Evolutionary conservation across 441 rosid genomes (phyloP).

Genomic region (Populus trichocarpa): DNA sequence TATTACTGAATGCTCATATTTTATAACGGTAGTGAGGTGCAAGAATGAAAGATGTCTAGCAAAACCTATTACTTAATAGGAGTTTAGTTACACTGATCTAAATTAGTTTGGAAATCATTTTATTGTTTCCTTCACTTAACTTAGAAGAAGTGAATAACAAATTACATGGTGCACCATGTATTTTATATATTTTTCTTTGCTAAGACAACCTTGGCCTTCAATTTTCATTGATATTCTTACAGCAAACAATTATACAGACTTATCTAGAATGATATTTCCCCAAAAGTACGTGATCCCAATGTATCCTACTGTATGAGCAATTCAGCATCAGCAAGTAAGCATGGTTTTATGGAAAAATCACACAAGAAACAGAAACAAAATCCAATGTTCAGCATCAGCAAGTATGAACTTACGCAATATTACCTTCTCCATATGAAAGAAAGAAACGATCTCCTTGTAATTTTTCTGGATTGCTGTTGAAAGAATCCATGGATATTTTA

Average conservation of each 20-base stretch:
- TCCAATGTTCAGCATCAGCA: neutral
- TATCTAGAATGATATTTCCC: neutral
- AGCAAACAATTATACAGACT: too few species aligned
- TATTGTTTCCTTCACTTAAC: neutral
- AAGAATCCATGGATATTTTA: constrained; percentile 86
- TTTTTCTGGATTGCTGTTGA: constrained; percentile 64
- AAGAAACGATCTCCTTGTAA: constrained; percentile 45
- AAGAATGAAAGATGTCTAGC: neutral
- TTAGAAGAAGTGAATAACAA: neutral
- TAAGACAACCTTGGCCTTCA: neutral
- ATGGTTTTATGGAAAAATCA: neutral
- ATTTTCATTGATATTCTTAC: neutral
- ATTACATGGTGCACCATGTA: neutral
- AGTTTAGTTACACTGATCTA: neutral
- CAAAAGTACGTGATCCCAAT: neutral
- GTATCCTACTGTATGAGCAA: too few species aligned
- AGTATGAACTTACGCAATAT: neutral
- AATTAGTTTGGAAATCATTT: neutral
- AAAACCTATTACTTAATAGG: neutral
- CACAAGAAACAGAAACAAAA: neutral
- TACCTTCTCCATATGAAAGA: constrained; percentile 65
- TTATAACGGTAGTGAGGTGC: neutral
- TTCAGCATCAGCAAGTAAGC: neutral
- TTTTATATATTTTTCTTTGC: neutral
- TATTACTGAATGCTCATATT: neutral